Evolutionary conservation across 2,329 filamentous ascomycete species (phyloP).

Genomic region (Clarireedia monteithiana): DNA sequence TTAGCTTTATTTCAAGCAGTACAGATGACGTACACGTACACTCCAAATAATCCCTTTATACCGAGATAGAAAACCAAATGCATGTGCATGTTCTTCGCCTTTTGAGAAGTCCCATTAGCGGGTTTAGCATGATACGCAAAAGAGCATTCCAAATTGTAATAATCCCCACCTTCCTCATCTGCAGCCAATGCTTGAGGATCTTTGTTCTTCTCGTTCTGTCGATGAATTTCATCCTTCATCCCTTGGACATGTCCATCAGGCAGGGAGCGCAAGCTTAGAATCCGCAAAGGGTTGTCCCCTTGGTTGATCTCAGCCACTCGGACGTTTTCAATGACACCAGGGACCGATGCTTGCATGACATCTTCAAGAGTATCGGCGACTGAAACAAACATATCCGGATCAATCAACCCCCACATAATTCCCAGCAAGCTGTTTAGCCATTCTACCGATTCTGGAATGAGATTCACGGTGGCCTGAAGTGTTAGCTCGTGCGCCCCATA

Average conservation of each 20-base stretch:
- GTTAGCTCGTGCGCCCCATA: background rate
- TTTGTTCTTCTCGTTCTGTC: slow-evolving; percentile 71
- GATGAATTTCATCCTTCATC: slow-evolving; percentile 72
- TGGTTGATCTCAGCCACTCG: slow-evolving; percentile 93
- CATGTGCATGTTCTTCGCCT: slow-evolving; percentile 95
- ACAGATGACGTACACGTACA: slow-evolving; percentile 9
- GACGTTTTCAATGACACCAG: slow-evolving; percentile 86
- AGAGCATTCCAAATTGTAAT: slow-evolving; percentile 86
- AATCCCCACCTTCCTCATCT: slow-evolving; percentile 83
- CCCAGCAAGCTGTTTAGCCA: slow-evolving; percentile 91
- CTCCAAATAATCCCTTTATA: slow-evolving; percentile 27
- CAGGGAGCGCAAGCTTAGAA: slow-evolving; percentile 78
- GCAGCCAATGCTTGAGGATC: slow-evolving; percentile 83
- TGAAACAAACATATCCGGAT: slow-evolving; percentile 86
- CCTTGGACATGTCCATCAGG: slow-evolving; percentile 76
- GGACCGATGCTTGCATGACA: slow-evolving; percentile 93
- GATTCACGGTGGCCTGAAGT: slow-evolving; percentile 63
- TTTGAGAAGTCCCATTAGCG: slow-evolving; percentile 62
- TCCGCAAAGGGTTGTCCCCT: slow-evolving; percentile 81
- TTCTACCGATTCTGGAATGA: slow-evolving; percentile 87
- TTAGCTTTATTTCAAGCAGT: background rate
- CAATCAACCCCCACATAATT: slow-evolving; percentile 83
- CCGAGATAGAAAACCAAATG: slow-evolving; percentile 91
- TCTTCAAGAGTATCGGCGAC: slow-evolving; percentile 92
- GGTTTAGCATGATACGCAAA: slow-evolving; percentile 88